Evolutionary conservation across 1,284 basidiomycete species (phyloP), one percentile per base, ranked within the genome.

Genomic region (Rhodotorula sp.): DNA sequence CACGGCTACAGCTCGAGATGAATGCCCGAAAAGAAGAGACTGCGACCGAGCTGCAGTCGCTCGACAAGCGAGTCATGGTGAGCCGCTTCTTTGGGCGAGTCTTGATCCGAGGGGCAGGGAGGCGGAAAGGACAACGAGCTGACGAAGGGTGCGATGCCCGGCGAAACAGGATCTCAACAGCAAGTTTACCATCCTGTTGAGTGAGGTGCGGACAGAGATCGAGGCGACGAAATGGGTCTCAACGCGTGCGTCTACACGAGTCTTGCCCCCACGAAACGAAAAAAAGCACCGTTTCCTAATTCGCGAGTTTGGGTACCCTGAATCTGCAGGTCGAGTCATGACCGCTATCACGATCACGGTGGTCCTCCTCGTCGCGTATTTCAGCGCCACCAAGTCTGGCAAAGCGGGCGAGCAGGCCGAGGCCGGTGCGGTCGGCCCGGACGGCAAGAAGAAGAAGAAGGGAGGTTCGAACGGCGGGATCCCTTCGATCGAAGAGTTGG

Each of bases 11-110:
- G 80, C 93, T 99, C 86, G 95, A 99, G 69, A 85, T 98, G 77
- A 94, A 96, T 79, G 93, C 88, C 74, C 86, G 95, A 69, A 98
- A 95, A 83, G 91, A 90, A 75, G 96, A 99, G 80, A 87, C 89
- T n/a, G 91, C 89, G 79, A 86, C 89, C 20, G 93, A 96, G 68
- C 81, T 91, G 75, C 97, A 96, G 82, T 85, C 86, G 57, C 88
- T 90, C 77, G 94, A 95, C 77, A 90, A 97, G 69, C 84, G 85
- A 45, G 91, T 96, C 67, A 94, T 98, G 86, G 95, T 92, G 56
- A 59, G 83, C 51, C 22, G 29, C 51, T 18, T 46, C 14, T 49
- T 49, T 20, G 20, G 20, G 48, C n/a, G n/a, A n/a, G 48, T 42
- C 37, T 42, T 42, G 37, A 42, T 42, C 37, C n/a, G n/a, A 42